These are phyloP conservation scores for Venturiaceae sp. DNA, from an alignment of 2,329 filamentous ascomycete genomes.

Conservation along the genomic window DNA sequence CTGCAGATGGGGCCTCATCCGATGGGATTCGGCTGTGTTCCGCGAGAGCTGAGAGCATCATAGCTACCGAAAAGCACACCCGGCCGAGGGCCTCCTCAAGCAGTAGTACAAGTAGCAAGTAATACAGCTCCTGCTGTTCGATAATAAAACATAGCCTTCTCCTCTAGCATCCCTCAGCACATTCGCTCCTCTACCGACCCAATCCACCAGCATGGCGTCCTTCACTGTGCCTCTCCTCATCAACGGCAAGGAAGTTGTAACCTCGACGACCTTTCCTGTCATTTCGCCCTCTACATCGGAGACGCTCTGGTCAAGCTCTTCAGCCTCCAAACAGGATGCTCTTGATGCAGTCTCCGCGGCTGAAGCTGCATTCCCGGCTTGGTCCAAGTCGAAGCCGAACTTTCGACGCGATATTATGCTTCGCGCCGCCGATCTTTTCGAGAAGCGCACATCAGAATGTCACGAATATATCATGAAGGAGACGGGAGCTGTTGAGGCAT, in stretches of 20 bases:
- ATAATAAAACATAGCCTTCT: too few species aligned
- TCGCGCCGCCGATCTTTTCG: conserved; percentile 56
- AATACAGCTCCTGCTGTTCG: too few species aligned
- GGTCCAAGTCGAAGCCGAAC: conserved; percentile 53
- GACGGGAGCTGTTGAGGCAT: conserved; percentile 39
- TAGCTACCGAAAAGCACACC: too few species aligned
- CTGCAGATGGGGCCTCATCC: too few species aligned
- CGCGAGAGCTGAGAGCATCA: too few species aligned
- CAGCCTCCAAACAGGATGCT: conserved; percentile 46
- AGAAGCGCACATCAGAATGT: conserved; percentile 50
- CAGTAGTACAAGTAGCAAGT: too few species aligned
- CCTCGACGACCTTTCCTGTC: conserved; percentile 44
- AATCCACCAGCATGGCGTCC: neutral
- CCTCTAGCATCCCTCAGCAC: too few species aligned
- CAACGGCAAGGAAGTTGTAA: conserved; percentile 37
- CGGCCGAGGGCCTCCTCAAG: too few species aligned
- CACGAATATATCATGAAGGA: conserved; percentile 49
- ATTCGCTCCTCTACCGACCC: too few species aligned
- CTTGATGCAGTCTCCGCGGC: conserved; percentile 50
- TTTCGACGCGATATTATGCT: conserved; percentile 60
- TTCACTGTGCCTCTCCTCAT: conserved; percentile 36
- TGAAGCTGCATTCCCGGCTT: conserved; percentile 57
- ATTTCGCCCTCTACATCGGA: conserved; percentile 45
- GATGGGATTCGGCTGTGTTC: too few species aligned
- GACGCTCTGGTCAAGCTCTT: conserved; percentile 44